Percentiles rank a stretch among this genome's conserved stretches.
Evolutionary conservation across 495 filamentous ascomycete species (phyloP).

Genomic region (Aspergillus bertholletiae): DNA sequence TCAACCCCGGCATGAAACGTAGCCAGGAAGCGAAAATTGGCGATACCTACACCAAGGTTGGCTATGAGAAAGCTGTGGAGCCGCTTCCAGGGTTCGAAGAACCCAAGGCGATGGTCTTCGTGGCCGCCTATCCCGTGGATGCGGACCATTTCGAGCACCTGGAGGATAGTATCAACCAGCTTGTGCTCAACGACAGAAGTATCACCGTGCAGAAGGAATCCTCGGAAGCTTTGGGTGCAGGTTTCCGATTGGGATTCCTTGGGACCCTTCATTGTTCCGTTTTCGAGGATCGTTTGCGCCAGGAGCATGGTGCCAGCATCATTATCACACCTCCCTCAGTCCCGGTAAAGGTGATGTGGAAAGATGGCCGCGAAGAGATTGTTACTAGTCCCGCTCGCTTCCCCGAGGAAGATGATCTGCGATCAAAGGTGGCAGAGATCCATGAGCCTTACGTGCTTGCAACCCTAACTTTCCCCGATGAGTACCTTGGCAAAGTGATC

Average conservation of each 20-base stretch:
- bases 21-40: conserved; percentile 94
- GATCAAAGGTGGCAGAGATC: conserved; percentile 56
- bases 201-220: conserved; percentile 91
- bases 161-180: conserved; percentile 91
- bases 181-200: conserved; percentile 91
- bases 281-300: conserved; percentile 92
- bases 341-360: conserved; percentile 80
- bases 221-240: conserved; percentile 88
- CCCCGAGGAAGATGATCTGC: conserved; percentile 65
- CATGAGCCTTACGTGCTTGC: conserved; percentile 84
- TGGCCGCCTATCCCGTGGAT: conserved; percentile 91
- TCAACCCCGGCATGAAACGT: conserved; percentile 97
- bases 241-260: conserved; percentile 92
- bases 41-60: conserved; percentile 88
- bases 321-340: conserved; percentile 97
- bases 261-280: conserved; percentile 96
- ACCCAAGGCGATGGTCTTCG: conserved; percentile 98
- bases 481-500: conserved; percentile 90
- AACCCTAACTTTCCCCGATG: conserved; percentile 88
- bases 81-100: conserved; percentile 92
- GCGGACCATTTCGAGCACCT: conserved; percentile 81
- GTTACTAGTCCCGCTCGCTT: conserved; percentile 84
- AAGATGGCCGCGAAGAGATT: conserved; percentile 65
- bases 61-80: conserved; percentile 71
- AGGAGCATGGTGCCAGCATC: conserved; percentile 91